Evolutionary conservation across 345 rosid species (phyloP).

Genomic region (Zanthoxylum bungeanum): DNA sequence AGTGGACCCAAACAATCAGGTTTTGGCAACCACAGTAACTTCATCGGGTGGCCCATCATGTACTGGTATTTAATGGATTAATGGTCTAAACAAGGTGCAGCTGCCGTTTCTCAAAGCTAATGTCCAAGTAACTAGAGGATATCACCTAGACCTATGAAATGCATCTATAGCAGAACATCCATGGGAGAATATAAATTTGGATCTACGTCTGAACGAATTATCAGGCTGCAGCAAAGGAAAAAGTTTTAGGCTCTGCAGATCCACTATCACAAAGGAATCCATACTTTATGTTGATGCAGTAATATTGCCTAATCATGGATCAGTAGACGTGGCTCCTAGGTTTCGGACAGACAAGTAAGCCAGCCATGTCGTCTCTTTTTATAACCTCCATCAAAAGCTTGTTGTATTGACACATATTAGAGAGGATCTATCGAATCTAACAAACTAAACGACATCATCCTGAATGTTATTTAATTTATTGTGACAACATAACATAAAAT

Average conservation of each 20-base stretch:
- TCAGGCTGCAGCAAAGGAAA: neutral
- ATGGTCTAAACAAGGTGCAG: neutral
- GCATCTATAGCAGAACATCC: too few species aligned
- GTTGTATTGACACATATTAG: neutral
- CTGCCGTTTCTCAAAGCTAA: neutral
- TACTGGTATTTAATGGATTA: neutral
- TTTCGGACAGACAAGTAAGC: neutral
- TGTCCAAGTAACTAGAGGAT: neutral
- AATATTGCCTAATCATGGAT: neutral
- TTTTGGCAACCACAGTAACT: neutral
- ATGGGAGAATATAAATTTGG: neutral
- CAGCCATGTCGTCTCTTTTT: neutral
- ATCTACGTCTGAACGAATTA: neutral
- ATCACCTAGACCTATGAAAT: neutral
- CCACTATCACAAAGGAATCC: neutral
- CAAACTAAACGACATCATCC: too few species aligned
- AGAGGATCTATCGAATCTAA: neutral
- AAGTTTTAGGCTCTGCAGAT: neutral
- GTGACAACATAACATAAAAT: neutral
- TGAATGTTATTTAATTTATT: neutral
- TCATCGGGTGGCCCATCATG: neutral
- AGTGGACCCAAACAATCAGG: neutral
- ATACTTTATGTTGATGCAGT: neutral
- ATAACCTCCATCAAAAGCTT: neutral
- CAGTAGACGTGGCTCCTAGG: neutral